Base-by-base conservation (phyloP, 345 rosid species). In the Citrus glauca region DNA sequence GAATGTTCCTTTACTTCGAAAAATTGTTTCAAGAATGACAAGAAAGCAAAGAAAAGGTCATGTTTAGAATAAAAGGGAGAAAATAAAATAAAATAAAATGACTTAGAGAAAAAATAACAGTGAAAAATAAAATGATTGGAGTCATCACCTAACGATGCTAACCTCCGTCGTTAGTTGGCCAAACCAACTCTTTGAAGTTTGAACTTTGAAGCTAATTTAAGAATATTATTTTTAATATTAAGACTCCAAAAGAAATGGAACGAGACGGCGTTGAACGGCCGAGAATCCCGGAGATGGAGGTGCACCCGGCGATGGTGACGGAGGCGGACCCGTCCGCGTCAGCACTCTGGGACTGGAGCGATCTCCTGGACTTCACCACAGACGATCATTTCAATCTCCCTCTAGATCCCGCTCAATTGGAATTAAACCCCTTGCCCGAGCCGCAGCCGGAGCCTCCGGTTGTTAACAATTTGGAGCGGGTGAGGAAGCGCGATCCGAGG, bases 401-500 rank as follows among this genome's bases (percentile, higher is more conserved):
- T 14, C 75, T 91, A 33, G 92, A 83, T 69, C 66, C 87, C 60
- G 77, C 77, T 24, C 86, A 60, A 5, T 6, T 55, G 11, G 55
- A 66, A n/a, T 56, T 53, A 5, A 63, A 45, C 75, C 73, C 78
- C 32, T 83, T 63, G 24, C 67, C 76, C 38, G 84, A 83, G 24
- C 77, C 85, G 2, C 80, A 79, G 45, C 77, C 81, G 45, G 74
- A 72, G 62, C 77, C 77, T 59, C 77, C 66, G 16, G 81, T 72
- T 78, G 62, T 62, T 0, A 80, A 55, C 0, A 80, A 55, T 53
- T 69, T 79, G 4, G 85, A 86, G 56, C 89, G 93, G 88, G 85
- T 89, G 24, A 84, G 99, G 90, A 96, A 96, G 85, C 93, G 99
- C 2, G 99, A 96, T 82, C 97, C 97, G 71, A 87, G 98, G 74